phyloP scores from a whole-genome alignment of 805 yeast species.

The Myxozyma melibiosi region DNA sequence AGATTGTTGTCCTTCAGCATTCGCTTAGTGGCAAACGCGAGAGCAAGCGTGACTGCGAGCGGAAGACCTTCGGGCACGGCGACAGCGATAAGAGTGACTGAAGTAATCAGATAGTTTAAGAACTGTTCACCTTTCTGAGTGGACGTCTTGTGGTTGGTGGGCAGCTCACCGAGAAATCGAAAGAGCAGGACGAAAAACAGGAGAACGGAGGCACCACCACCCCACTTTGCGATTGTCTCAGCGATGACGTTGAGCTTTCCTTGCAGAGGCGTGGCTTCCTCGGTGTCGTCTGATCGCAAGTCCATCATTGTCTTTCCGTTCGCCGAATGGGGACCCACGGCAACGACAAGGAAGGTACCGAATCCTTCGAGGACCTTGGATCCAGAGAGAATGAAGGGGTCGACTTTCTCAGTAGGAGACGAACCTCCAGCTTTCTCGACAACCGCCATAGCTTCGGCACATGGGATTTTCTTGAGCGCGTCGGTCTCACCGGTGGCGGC shows the following conservation, averaged over 20 bases:
- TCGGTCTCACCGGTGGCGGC: constrained; percentile 93
- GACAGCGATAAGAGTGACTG: constrained; percentile 91
- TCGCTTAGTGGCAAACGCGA: constrained; percentile 97
- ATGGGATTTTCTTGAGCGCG: constrained; percentile 70
- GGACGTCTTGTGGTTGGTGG: constrained; percentile 52
- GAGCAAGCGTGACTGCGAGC: constrained; percentile 91
- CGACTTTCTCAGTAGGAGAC: constrained; percentile 51
- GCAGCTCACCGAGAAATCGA: constrained; percentile 67
- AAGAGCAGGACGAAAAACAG: constrained; percentile 78
- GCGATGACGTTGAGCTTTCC: constrained; percentile 79
- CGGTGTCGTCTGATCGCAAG: constrained; percentile 69
- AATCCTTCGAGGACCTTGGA: constrained; percentile 84
- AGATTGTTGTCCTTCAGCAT: constrained; percentile 96
- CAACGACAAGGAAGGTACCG: constrained; percentile 83
- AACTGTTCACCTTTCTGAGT: constrained; percentile 84
- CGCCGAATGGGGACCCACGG: constrained; percentile 86
- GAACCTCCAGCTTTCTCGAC: constrained; percentile 41
- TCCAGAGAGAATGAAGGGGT: constrained; percentile 89
- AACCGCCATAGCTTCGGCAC: constrained; percentile 45
- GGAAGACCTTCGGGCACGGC: constrained; percentile 99
- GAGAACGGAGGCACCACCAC: constrained; percentile 80
- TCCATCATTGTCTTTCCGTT: constrained; percentile 91
- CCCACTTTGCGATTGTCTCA: constrained; percentile 93
- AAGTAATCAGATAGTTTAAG: constrained; percentile 81
- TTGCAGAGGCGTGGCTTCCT: constrained; percentile 88